Evolutionary conservation across 805 yeast genomes (phyloP).

Genomic region (Nakazawaea populi): DNA sequence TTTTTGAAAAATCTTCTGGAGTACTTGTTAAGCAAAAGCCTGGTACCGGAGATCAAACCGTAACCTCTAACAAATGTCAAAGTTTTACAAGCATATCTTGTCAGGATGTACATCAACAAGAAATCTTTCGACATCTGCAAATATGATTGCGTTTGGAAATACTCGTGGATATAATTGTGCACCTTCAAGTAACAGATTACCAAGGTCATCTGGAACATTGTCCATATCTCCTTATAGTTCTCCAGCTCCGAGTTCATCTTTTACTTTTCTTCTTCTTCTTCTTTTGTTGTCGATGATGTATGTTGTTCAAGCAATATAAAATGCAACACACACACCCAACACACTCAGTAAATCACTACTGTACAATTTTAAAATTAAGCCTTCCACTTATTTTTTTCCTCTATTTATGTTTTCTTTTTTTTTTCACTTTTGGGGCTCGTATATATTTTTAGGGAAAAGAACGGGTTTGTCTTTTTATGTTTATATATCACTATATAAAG

Average conservation of each 20-base stretch:
- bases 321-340: no score
- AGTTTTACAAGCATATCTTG: background rate
- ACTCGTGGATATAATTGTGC: background rate
- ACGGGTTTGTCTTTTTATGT: no score
- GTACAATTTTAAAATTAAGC: background rate
- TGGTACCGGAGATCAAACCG: conserved; percentile 31
- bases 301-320: no score
- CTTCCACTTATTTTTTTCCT: no score
- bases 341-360: no score
- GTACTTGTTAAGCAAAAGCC: conserved; percentile 13
- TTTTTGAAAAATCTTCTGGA: conserved; percentile 23
- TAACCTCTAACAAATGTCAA: conserved; percentile 25
- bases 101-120: background rate
- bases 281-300: no score
- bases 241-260: background rate
- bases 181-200: background rate
- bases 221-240: conserved; percentile 3
- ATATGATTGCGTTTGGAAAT: background rate
- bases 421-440: no score
- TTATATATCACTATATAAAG: no score
- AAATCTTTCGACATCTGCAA: conserved; percentile 7
- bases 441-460: no score
- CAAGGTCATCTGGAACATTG: conserved; percentile 2
- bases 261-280: background rate
- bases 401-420: no score